Evolutionary conservation across 805 yeast genomes (phyloP), one percentile per base, ranked within the genome.

Genomic region (Yamadazyma endophytica): DNA sequence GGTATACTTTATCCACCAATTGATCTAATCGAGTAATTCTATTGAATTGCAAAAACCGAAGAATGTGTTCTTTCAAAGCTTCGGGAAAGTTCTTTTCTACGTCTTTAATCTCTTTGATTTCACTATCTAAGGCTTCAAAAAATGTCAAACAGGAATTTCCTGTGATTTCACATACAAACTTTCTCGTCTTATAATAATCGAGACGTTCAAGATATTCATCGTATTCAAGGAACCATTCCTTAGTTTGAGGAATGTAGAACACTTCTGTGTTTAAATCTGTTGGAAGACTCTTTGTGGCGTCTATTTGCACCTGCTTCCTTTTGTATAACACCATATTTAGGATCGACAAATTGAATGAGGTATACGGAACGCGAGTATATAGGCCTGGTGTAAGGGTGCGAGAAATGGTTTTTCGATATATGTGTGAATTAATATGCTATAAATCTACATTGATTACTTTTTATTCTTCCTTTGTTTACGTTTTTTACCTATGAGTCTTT

Each of bases 121-220:
- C 98, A 37, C 83, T 78, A 32, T 77, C 76, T 26, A 76, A 68
- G 0, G 97, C 98, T 49, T 92, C 94, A 54, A 89, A 89, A 54
- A 75, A 92, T 1, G 96, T 86, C 36, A 90, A 69, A 47, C 94
- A 82, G 12, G 96, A 82, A 48, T 87, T 85, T 9, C 98, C 98
- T 1, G 97, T 86, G 29, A 90, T 82, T 58, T 92, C 98, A 62
- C 97, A 92, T 9, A 88, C 92, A 59, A 92, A 92, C 54, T 86
- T 84, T 44, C 77, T 78, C 30, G 74, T 68, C 37, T 71, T 71
- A 54, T 83, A 84, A 56, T 81, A 83, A 53, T 83, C 87, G 66
- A 83, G 59, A 33, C 90, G 61, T 14, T 60, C 60, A 29, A 92
- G 61, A 48, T 86, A 90, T 7, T 79, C 87, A 32, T 82, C 85